Conservation (phyloP, 2,329 filamentous ascomycete genomes). For the Stromatinia cepivora region DNA sequence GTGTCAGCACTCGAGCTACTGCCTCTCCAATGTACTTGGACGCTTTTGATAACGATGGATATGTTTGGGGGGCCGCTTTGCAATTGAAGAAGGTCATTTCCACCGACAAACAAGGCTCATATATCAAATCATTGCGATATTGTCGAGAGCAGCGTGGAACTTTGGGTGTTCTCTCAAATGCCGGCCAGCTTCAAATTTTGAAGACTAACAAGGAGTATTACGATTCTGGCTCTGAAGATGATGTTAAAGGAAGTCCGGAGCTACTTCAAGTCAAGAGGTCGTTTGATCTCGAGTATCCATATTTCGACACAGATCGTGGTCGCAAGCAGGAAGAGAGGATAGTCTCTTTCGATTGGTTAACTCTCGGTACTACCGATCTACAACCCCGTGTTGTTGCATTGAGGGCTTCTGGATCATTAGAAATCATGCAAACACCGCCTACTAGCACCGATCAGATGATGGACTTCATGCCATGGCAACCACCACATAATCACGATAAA, state of each 20-base stretch:
- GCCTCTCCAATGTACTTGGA: slow-evolving; percentile 57
- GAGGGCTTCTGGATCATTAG: slow-evolving; percentile 60
- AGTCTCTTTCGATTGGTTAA: slow-evolving; percentile 69
- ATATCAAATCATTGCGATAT: slow-evolving; percentile 63
- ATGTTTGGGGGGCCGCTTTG: slow-evolving; percentile 63
- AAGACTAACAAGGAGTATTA: slow-evolving; percentile 57
- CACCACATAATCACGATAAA: slow-evolving; percentile 54
- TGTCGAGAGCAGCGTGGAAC: slow-evolving; percentile 62
- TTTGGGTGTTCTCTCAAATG: slow-evolving; percentile 61
- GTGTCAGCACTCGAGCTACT: slow-evolving; percentile 55
- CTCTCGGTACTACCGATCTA: slow-evolving; percentile 55
- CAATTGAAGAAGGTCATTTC: slow-evolving; percentile 59
- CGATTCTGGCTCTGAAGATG: slow-evolving; percentile 45
- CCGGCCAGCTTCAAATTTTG: slow-evolving; percentile 62
- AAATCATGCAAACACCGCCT: slow-evolving; percentile 62
- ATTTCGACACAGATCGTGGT: slow-evolving; percentile 49
- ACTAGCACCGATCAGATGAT: slow-evolving; percentile 58
- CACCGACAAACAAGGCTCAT: slow-evolving; percentile 51
- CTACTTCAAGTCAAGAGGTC: slow-evolving; percentile 60
- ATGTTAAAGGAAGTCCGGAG: slow-evolving; percentile 55
- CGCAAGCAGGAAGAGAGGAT: slow-evolving; percentile 55
- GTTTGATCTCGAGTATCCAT: slow-evolving; percentile 62
- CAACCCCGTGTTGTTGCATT: slow-evolving; percentile 60
- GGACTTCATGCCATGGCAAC: slow-evolving; percentile 61
- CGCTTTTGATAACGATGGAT: slow-evolving; percentile 59